Evolutionary conservation across 768 basidiomycete species (phyloP).

Genomic region (Kwoniella europaea): DNA sequence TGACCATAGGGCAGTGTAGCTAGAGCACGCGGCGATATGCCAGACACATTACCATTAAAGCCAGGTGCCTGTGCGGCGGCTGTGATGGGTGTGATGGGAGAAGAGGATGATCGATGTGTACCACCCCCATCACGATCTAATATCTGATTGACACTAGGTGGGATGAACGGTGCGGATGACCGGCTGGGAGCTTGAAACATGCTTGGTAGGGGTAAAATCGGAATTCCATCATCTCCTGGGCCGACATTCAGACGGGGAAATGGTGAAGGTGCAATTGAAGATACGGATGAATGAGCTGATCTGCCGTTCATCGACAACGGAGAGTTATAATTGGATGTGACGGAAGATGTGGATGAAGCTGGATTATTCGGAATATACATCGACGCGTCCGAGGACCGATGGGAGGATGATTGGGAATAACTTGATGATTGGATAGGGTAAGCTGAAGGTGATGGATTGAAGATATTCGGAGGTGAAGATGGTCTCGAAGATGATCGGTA

Average conservation of each 20-base stretch:
- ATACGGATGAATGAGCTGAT: constrained; percentile 16
- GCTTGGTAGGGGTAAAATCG: constrained; percentile 25
- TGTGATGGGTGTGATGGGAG: not conserved
- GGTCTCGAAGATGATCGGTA: not conserved
- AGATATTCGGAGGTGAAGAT: not conserved
- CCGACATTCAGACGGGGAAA: constrained; percentile 13
- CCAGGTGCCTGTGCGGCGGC: not conserved
- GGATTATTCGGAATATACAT: not conserved
- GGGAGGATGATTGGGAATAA: not conserved
- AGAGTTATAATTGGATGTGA: not conserved
- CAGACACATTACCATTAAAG: not conserved
- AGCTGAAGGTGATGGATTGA: not conserved
- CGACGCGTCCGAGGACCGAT: constrained; percentile 1
- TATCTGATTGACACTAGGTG: constrained; percentile 25
- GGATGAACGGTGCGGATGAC: constrained; percentile 11
- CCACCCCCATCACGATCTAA: constrained; percentile 8
- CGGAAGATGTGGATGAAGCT: constrained; percentile 4
- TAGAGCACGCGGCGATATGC: not conserved
- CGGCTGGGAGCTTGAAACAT: constrained; percentile 8
- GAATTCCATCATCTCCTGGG: constrained; percentile 31
- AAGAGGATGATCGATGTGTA: not conserved
- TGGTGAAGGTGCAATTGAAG: constrained; percentile 15
- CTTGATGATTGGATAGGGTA: not conserved
- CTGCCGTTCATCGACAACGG: constrained; percentile 1
- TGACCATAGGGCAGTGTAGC: not conserved